Percentiles rank a stretch among this genome's conserved stretches.
These are phyloP conservation scores for Fragaria ananassa DNA, from an alignment of 306 rosid genomes.

Conservation along the genomic window DNA sequence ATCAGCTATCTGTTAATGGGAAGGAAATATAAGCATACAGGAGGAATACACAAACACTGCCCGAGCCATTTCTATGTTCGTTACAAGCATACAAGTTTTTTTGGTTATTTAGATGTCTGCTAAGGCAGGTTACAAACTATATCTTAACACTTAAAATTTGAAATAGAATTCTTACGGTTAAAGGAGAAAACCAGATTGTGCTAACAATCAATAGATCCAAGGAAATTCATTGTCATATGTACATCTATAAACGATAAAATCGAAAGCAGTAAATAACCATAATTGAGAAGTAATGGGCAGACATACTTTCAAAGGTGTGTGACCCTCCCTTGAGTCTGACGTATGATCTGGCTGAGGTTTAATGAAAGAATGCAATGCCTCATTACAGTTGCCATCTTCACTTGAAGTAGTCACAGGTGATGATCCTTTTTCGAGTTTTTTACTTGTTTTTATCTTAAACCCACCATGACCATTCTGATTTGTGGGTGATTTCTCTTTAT, in stretches of 20 bases:
- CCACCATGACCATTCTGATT: conserved; percentile 21
- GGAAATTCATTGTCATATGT: not conserved
- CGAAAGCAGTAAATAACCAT: not conserved
- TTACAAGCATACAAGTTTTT: not conserved
- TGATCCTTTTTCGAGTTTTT: conserved; percentile 20
- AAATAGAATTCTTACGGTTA: not conserved
- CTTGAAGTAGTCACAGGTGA: not conserved
- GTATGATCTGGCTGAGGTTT: conserved; percentile 30
- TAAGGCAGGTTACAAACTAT: not conserved
- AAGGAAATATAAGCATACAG: not conserved
- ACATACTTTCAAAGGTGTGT: conserved; percentile 14
- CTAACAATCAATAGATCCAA: not conserved
- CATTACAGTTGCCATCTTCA: conserved; percentile 24
- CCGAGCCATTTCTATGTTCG: not conserved
- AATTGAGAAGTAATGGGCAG: conserved; percentile 17
- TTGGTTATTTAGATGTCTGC: not conserved
- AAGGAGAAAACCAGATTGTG: not conserved
- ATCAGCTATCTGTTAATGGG: conserved; percentile 37
- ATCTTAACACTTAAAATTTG: not conserved
- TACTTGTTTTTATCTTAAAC: not conserved
- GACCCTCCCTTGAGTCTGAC: conserved; percentile 21
- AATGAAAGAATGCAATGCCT: conserved; percentile 19
- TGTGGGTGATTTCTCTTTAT: conserved; percentile 6
- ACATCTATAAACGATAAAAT: not conserved
- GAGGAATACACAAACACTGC: not conserved